Conservation (phyloP, 768 basidiomycete species). For the Pleurotus giganteus region DNA sequence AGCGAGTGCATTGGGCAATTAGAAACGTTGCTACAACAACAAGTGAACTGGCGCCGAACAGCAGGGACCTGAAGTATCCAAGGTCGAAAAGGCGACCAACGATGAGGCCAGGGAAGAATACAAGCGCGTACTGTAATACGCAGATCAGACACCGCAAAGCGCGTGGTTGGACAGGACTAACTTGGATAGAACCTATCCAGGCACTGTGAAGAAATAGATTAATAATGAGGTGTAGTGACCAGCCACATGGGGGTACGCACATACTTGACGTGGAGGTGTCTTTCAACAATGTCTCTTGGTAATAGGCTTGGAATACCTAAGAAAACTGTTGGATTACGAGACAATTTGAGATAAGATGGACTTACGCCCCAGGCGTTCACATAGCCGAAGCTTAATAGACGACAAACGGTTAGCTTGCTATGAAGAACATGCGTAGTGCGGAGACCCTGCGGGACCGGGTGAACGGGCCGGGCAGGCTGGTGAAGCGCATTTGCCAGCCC, state of each 20-base stretch:
- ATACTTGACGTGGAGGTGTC: conserved; percentile 60
- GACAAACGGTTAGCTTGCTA: conserved; percentile 6
- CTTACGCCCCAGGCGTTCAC: conserved; percentile 76
- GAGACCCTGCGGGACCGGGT: no score
- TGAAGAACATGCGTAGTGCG: no score
- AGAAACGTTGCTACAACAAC: conserved; percentile 60
- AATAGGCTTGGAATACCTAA: conserved; percentile 74
- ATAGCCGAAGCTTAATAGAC: conserved; percentile 52
- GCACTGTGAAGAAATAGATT: conserved; percentile 42
- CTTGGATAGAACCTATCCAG: conserved; percentile 82
- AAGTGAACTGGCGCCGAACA: conserved; percentile 43
- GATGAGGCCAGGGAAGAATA: conserved; percentile 61
- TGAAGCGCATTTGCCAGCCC: no score
- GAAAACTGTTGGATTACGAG: background rate
- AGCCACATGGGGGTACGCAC: conserved; percentile 34
- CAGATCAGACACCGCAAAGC: background rate
- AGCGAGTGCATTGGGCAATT: conserved; percentile 66
- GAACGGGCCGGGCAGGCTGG: no score
- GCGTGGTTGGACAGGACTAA: conserved; percentile 17
- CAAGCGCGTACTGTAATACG: conserved; percentile 50
- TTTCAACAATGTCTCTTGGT: conserved; percentile 50
- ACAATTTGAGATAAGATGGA: conserved; percentile 11
- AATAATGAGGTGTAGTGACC: background rate
- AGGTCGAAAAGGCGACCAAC: conserved; percentile 73
- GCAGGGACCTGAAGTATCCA: conserved; percentile 58